Evolutionary conservation across 176 grass and related monocot genomes (phyloP).

Genomic region (Oryza glumipatula): DNA sequence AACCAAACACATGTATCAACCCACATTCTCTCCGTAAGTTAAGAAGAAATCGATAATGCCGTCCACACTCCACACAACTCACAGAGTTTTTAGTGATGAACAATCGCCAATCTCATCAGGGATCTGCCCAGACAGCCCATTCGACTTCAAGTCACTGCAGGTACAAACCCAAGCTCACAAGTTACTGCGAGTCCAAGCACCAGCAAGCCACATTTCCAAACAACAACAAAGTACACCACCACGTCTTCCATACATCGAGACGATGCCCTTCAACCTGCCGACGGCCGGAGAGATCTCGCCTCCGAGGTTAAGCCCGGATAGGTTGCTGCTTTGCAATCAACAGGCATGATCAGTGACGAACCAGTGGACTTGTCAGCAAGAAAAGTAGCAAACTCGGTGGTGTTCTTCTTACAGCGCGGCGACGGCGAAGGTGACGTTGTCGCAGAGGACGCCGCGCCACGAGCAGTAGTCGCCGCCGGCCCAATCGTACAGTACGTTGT

Average conservation of each 20-base stretch:
- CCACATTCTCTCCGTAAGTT: not conserved
- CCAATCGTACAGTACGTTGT: conserved; percentile 95
- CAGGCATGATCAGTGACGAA: conserved; percentile 1
- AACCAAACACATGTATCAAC: conserved; percentile 1
- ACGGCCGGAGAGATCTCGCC: conserved; percentile 93
- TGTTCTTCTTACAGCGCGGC: conserved; percentile 78
- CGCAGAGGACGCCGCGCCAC: conserved; percentile 92
- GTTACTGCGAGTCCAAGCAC: not conserved
- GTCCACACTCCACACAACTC: conserved; percentile 33
- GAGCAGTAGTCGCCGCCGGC: conserved; percentile 65
- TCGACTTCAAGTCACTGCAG: conserved; percentile 78
- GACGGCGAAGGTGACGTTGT: conserved; percentile 90
- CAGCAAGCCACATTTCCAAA: conserved; percentile 1
- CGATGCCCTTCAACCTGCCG: conserved; percentile 73
- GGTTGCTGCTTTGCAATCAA: conserved; percentile 65
- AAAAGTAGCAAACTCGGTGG: not conserved
- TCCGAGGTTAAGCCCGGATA: conserved; percentile 83
- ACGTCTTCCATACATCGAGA: conserved; percentile 61
- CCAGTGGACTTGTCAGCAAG: not conserved
- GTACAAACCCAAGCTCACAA: not conserved
- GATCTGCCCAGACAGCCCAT: conserved; percentile 81
- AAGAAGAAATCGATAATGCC: not conserved
- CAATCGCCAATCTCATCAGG: conserved; percentile 97
- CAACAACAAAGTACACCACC: not conserved
- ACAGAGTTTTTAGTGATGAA: conserved; percentile 70